Conservation (phyloP, 2,329 filamentous ascomycete species). For the Colletotrichum liriopes region DNA sequence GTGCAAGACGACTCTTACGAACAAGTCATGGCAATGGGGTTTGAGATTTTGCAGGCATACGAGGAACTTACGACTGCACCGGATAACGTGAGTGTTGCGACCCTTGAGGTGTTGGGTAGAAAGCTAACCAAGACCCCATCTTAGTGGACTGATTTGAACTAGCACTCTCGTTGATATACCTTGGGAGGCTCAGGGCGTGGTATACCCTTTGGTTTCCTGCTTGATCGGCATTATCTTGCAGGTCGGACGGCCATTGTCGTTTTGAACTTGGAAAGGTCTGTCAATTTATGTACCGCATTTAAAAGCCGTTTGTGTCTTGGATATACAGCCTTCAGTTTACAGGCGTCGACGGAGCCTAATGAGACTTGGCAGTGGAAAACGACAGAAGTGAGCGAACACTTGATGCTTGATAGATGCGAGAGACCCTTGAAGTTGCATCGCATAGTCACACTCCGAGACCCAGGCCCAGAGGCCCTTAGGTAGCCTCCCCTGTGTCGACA, state of each 20-base stretch:
- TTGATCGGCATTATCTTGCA: background rate
- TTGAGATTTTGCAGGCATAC: slow-evolving; percentile 83
- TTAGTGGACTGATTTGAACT: slow-evolving; percentile 42
- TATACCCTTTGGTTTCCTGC: slow-evolving; percentile 28
- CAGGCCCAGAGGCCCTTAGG: no score
- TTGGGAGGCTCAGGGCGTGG: slow-evolving; percentile 16
- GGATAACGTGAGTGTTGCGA: slow-evolving; percentile 63
- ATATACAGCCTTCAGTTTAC: background rate
- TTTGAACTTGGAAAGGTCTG: background rate
- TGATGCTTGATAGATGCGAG: background rate
- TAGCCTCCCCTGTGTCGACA: background rate
- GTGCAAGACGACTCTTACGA: slow-evolving; percentile 81
- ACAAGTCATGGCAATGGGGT: slow-evolving; percentile 84
- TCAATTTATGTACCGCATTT: background rate
- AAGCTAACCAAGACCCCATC: slow-evolving; percentile 6
- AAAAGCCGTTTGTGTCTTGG: background rate
- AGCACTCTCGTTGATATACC: background rate
- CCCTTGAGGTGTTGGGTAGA: no score
- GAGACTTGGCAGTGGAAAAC: background rate
- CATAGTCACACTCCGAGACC: slow-evolving; percentile 23
- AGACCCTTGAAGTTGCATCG: slow-evolving; percentile 16
- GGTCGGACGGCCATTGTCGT: background rate
- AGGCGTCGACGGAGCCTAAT: background rate
- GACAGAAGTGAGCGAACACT: background rate
- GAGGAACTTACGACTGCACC: slow-evolving; percentile 82